A percentile compares a stretch with the other conserved stretches of the same genome.
phyloP scores from a whole-genome alignment of 768 basidiomycete genomes.

The Lentinula aciculospora region DNA sequence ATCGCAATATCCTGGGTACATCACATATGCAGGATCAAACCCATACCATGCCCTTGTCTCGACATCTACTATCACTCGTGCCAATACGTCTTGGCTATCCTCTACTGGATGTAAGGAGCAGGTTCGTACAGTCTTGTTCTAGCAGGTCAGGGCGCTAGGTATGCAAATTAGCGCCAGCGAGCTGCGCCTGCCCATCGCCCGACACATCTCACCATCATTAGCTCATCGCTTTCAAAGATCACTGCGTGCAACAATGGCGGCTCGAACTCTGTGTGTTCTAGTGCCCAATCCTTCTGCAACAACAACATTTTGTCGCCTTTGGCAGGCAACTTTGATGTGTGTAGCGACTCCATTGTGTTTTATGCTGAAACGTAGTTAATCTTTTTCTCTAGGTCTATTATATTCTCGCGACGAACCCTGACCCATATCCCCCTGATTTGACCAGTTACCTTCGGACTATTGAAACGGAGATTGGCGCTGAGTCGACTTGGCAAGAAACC shows the following conservation, averaged over 20 bases:
- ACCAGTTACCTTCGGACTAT: slow-evolving; percentile 24
- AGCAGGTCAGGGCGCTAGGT: too few relatives aligned
- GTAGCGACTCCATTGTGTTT: too few relatives aligned
- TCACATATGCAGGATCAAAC: slow-evolving; percentile 49
- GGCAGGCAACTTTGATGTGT: slow-evolving; percentile 48
- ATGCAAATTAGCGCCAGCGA: too few relatives aligned
- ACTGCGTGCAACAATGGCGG: slow-evolving; percentile 42
- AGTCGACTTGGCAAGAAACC: slow-evolving; percentile 16
- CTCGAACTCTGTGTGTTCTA: slow-evolving; percentile 44
- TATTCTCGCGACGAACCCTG: slow-evolving; percentile 29
- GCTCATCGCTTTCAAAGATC: too few relatives aligned
- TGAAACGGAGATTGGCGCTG: slow-evolving; percentile 29
- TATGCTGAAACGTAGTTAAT: background rate
- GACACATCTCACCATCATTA: too few relatives aligned
- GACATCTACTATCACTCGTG: slow-evolving; percentile 29
- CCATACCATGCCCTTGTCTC: slow-evolving; percentile 53
- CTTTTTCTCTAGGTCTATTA: slow-evolving; percentile 35
- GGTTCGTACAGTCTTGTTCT: slow-evolving; percentile 20
- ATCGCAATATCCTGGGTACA: slow-evolving; percentile 53
- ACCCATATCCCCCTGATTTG: slow-evolving; percentile 41
- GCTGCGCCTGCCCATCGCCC: too few relatives aligned
- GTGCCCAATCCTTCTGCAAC: slow-evolving; percentile 15
- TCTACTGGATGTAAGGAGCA: slow-evolving; percentile 44
- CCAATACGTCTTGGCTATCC: slow-evolving; percentile 36
- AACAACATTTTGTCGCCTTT: slow-evolving; percentile 46